Evolutionary conservation across 495 filamentous ascomycete genomes (phyloP), one percentile per base, ranked within the genome.

Genomic region (Trichodelitschia bisporula): DNA sequence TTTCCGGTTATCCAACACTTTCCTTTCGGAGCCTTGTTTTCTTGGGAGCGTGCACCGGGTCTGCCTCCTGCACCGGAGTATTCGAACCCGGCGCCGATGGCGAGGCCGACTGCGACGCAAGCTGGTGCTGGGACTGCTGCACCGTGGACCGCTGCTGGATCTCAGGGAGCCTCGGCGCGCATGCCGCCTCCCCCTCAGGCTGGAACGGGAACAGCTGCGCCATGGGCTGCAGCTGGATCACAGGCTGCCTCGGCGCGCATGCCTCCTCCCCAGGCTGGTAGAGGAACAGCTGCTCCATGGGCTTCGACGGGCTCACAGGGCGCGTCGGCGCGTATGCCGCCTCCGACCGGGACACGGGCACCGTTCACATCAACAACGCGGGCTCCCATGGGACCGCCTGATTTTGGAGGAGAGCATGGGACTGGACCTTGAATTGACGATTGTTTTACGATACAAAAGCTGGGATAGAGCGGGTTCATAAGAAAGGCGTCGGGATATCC

Each of bases 11-110:
- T 75, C 15, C 69, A 75, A 41, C 69, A 75, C 40, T 75, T 75
- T 36, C 61, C 55, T 4, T 73, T 75, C 36, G 83, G 83, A 18
- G 75, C 70, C 18, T 50, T 93, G 6, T 86, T 89, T 46, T 65
- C 58, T 35, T 91, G 77, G 76, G 75, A 86, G 10, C n/a, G n/a
- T n/a, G 21, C 12, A 12, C 8, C 8, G 8, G 23, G 34, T 33
- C 28, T 30, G 16, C 10, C 45, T 50, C 1, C 51, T 23, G 26
- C 34, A 15, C 8, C 9, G 9, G 8, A 15, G 8, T 29, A 10
- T 29, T 10, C 8, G 27, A 8, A 8, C 14, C 27, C 27, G 27
- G 9, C 14, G 11, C 9, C 36, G 10, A 40, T 36, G 6, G 30
- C 39, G 5, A 26, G 37, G 20, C 36, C 39, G 19, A 34, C 36